These are phyloP conservation scores for Calycina herbarum DNA, from an alignment of 2,329 filamentous ascomycete species.

Conservation along the genomic window DNA sequence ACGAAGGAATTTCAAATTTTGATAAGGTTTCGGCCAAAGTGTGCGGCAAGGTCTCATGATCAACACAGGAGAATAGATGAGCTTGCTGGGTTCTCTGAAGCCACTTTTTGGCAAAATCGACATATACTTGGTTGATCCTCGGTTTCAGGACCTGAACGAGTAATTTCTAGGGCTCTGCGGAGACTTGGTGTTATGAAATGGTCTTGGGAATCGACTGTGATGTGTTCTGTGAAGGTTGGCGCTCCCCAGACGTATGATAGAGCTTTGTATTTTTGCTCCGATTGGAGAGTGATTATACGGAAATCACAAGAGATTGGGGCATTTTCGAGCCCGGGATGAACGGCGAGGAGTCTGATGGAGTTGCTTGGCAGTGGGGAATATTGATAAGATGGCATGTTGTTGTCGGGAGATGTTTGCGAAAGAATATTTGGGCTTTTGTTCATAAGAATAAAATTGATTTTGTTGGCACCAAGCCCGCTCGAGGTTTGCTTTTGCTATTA, in stretches of 20 bases:
- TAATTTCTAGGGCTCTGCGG: background rate
- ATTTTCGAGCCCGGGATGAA: background rate
- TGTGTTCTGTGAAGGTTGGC: background rate
- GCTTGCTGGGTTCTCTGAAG: background rate
- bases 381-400: background rate
- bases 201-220: background rate
- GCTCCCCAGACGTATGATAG: background rate
- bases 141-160: background rate
- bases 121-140: background rate
- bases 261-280: background rate
- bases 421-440: too few species aligned
- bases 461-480: background rate
- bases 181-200: slow-evolving; percentile 1
- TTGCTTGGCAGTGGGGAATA: background rate
- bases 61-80: background rate
- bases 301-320: background rate
- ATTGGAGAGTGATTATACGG: background rate
- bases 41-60: background rate
- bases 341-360: background rate
- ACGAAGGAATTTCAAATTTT: background rate
- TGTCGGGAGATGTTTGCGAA: background rate
- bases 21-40: background rate
- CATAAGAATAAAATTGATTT: background rate
- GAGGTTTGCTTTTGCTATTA: too few species aligned
- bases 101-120: background rate